Base-by-base conservation (phyloP, 75 land plant species). In the Pinus albicaulis region DNA sequence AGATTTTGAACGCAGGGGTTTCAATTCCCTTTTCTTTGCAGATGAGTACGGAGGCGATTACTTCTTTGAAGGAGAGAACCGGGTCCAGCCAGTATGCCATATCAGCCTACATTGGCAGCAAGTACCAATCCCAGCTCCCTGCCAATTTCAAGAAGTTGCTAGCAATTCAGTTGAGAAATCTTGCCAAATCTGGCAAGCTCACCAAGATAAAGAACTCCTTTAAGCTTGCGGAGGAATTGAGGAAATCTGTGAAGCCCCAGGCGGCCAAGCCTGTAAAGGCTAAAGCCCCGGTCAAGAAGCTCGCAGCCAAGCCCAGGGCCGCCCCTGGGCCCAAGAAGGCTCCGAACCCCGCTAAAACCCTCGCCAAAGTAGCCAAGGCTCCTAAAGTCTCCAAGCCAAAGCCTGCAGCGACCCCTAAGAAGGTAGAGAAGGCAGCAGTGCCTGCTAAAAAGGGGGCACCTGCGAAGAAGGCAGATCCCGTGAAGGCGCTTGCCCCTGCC, bases 61-160 rank as follows among this genome's bases (percentile, higher is more conserved):
- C 70, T 24, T 34, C 91, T 17, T 57, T 92, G 83, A 92, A 92
- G 87, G 98, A 94, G 82, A 80, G 84, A 31, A 88, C 83, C 2
- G 97, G 97, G 12, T 92, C 97, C 71, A 94, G 97, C 72, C 88
- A 89, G 83, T 85, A 90, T 69, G 97, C 97, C 69, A 92, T 94
- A 28, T 65, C 87, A 22, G 90, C 87, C 80, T 87, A 77, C 72
- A 78, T 94, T 26, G 98, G 90, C 72, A 87, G 82, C 83, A 90
- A 94, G 82, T 85, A 90, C 31, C 79, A 82, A 80, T 23, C 56
- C 2, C 31, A 75, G 0, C 82, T 94, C 20, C 91, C 92, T 2
- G 41, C 91, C 11, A 92, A 90, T 71, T 94, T 89, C 83, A 85
- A 76, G 86, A 94, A 92, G 90, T 75, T 88, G 15, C 72, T 94